Percentiles rank a stretch among this genome's conserved stretches.
phyloP scores from a whole-genome alignment of 2,329 filamentous ascomycete species.

The Endothia cerciana region DNA sequence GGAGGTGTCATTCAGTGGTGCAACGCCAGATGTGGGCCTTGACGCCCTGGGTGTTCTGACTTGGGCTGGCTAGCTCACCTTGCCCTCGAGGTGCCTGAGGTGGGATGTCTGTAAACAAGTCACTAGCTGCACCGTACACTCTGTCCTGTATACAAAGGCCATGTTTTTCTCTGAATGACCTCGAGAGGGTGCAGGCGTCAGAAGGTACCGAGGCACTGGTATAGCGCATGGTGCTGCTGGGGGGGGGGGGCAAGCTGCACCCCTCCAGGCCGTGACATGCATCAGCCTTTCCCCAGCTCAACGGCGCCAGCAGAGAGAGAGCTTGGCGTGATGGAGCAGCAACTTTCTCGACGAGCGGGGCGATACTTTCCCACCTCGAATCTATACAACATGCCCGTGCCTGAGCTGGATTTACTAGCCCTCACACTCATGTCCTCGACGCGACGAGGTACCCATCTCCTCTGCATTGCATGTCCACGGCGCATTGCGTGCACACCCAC shows the following conservation, averaged over 20 bases:
- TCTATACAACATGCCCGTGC: not conserved
- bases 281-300: conserved; percentile 1
- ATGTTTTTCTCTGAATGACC: no score
- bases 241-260: not conserved
- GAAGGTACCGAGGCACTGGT: no score
- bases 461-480: conserved; percentile 12
- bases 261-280: not conserved
- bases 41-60: not conserved
- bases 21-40: not conserved
- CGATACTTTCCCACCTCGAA: not conserved
- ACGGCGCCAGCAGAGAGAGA: not conserved
- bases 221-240: not conserved
- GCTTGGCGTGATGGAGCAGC: conserved; percentile 6
- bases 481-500: conserved; percentile 27
- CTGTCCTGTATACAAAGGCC: no score
- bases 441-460: conserved; percentile 1
- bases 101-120: no score
- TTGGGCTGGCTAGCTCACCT: no score
- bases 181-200: no score
- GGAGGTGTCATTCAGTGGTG: not conserved
- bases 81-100: no score
- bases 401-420: not conserved
- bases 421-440: conserved; percentile 1
- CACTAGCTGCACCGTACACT: no score
- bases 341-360: not conserved